These are phyloP conservation scores for Astragalus glycyphyllos DNA, from an alignment of 306 rosid species.

Conservation along the genomic window DNA sequence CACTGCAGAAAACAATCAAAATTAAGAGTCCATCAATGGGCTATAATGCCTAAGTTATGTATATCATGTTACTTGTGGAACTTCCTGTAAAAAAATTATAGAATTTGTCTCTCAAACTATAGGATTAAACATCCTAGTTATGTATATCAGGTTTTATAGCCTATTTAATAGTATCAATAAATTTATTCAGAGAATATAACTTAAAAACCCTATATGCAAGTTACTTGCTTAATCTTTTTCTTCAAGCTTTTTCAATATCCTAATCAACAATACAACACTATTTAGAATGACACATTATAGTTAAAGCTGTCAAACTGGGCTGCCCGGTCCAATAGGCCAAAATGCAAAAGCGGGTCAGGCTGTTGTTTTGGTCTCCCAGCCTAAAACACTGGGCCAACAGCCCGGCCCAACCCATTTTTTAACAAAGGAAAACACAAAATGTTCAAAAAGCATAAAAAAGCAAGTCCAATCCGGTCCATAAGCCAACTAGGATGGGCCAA, in stretches of 20 bases:
- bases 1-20: constrained; percentile 57
- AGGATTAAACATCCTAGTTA: constrained; percentile 1
- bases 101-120: constrained; percentile 17
- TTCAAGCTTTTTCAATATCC: constrained; percentile 9
- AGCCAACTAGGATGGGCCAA: too few relatives aligned
- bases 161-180: constrained; percentile 8
- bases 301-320: too few relatives aligned
- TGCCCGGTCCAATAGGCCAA: too few relatives aligned
- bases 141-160: neutral
- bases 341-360: too few relatives aligned
- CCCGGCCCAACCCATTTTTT: too few relatives aligned
- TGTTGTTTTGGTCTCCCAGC: too few relatives aligned
- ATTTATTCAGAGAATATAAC: neutral
- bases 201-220: constrained; percentile 1
- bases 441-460: too few relatives aligned
- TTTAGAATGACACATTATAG: neutral
- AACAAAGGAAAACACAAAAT: too few relatives aligned
- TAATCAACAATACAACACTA: neutral
- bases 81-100: neutral
- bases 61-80: constrained; percentile 1
- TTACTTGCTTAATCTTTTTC: neutral
- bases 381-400: too few relatives aligned
- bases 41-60: neutral
- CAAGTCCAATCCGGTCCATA: too few relatives aligned
- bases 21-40: constrained; percentile 31